Evolutionary conservation across 2,329 filamentous ascomycete genomes (phyloP).

Genomic region (Monosporascus sp.): DNA sequence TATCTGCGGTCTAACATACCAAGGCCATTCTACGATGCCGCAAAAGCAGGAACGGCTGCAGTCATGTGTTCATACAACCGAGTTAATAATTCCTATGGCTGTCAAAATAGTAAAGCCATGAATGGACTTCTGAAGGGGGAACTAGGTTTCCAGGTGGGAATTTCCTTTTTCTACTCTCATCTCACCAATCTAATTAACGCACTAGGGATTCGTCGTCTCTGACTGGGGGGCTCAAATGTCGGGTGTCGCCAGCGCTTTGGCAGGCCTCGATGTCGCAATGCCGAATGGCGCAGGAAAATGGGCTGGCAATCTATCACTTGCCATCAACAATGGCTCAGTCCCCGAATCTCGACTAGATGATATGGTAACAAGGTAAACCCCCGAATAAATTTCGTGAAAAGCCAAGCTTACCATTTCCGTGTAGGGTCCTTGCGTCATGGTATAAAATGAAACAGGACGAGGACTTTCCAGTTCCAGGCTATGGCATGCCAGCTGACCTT

Average conservation of each 20-base stretch:
- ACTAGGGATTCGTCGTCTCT: constrained; percentile 30
- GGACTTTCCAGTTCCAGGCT: constrained; percentile 21
- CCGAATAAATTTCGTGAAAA: constrained; percentile 26
- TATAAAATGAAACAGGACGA: constrained; percentile 32
- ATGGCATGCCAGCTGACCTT: constrained; percentile 30
- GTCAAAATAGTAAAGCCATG: constrained; percentile 41
- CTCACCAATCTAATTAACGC: not conserved
- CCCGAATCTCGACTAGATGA: constrained; percentile 35
- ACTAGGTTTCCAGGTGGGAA: constrained; percentile 32
- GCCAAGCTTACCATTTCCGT: constrained; percentile 7
- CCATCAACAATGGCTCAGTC: constrained; percentile 43
- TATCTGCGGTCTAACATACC: constrained; percentile 14
- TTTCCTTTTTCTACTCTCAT: constrained; percentile 4
- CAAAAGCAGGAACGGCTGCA: constrained; percentile 22
- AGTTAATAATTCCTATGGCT: constrained; percentile 44
- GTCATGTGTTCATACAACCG: constrained; percentile 41
- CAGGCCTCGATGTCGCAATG: constrained; percentile 48
- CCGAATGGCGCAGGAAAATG: constrained; percentile 32
- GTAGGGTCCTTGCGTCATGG: constrained; percentile 31
- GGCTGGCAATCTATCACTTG: constrained; percentile 38
- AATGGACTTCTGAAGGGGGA: constrained; percentile 44
- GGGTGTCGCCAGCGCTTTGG: constrained; percentile 36
- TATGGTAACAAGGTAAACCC: constrained; percentile 42
- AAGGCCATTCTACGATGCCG: constrained; percentile 49
- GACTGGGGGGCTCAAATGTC: constrained; percentile 38